A percentile compares a stretch with the other conserved stretches of the same genome.
Evolutionary conservation across 2,329 filamentous ascomycete species (phyloP).

Genomic region (Stagonosporopsis cucurbitacearum): DNA sequence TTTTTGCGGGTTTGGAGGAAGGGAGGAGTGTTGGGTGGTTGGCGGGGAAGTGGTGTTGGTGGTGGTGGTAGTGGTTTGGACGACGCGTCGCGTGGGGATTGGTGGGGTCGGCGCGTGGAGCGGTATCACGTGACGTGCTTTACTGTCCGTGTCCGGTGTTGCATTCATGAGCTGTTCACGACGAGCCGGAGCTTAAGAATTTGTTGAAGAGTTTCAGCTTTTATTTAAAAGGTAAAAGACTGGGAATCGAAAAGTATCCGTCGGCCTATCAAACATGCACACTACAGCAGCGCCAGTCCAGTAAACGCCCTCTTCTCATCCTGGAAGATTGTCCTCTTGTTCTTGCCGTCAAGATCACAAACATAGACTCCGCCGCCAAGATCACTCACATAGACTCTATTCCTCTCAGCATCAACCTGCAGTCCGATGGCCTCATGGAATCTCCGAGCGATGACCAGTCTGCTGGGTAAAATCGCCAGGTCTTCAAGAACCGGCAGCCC

Average conservation of each 20-base stretch:
- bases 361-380: constrained; percentile 25
- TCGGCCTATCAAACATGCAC: not conserved
- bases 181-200: no score
- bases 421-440: constrained; percentile 36
- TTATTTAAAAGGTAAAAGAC: no score
- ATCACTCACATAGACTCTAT: constrained; percentile 26
- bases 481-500: constrained; percentile 28
- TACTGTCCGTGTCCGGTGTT: not conserved
- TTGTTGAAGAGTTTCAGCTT: no score
- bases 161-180: no score
- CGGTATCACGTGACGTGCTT: constrained; percentile 11
- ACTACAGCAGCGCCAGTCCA: constrained; percentile 14
- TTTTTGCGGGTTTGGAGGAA: not conserved
- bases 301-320: constrained; percentile 20
- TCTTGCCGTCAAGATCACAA: constrained; percentile 20
- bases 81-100: constrained; percentile 13
- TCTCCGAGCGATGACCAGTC: constrained; percentile 20
- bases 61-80: not conserved
- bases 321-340: constrained; percentile 22
- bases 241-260: no score
- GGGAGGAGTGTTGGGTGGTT: not conserved
- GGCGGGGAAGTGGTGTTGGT: not conserved
- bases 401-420: constrained; percentile 16
- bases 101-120: not conserved
- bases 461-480: not conserved